These are phyloP conservation scores for Graphilbum sp. DNA, from an alignment of 2,329 filamentous ascomycete genomes.

Conservation along the genomic window DNA sequence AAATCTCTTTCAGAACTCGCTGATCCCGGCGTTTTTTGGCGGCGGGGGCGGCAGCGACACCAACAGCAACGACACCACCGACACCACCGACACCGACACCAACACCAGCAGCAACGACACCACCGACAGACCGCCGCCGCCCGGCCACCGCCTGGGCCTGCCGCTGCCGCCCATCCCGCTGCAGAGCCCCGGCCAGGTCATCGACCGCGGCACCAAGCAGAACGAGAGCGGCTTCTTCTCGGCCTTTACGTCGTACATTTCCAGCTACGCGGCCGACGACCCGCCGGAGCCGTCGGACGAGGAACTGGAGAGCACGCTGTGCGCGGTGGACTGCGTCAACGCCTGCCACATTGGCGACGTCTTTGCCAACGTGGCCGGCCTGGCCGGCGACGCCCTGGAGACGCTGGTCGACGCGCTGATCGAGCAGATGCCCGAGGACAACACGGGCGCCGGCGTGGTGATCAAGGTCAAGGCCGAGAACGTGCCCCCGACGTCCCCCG, in stretches of 20 bases:
- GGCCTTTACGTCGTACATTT: slow-evolving; percentile 89
- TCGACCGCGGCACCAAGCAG: slow-evolving; percentile 67
- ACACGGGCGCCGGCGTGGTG: slow-evolving; percentile 52
- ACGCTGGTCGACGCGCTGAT: slow-evolving; percentile 56
- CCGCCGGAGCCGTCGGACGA: slow-evolving; percentile 95
- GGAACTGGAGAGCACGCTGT: slow-evolving; percentile 88
- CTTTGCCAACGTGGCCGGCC: slow-evolving; percentile 54
- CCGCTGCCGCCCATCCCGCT: slow-evolving; percentile 74
- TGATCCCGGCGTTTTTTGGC: slow-evolving; percentile 69
- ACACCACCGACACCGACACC: no score
- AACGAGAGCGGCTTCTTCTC: slow-evolving; percentile 79
- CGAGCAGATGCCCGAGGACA: slow-evolving; percentile 73
- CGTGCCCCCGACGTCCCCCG: slow-evolving; percentile 34
- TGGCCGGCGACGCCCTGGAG: slow-evolving; percentile 20
- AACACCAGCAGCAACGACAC: no score
- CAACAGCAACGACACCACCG: no score
- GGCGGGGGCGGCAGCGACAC: no score
- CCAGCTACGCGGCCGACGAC: slow-evolving; percentile 96
- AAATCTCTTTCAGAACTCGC: slow-evolving; percentile 89
- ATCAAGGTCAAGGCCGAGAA: slow-evolving; percentile 84
- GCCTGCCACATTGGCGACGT: slow-evolving; percentile 74
- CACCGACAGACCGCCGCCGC: no score
- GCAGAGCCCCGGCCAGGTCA: slow-evolving; percentile 79
- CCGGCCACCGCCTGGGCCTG: no score
- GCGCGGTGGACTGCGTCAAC: slow-evolving; percentile 85